Evolutionary conservation across 192 early-diverging fungal species (phyloP).

Genomic region (Coemansia sp.): DNA sequence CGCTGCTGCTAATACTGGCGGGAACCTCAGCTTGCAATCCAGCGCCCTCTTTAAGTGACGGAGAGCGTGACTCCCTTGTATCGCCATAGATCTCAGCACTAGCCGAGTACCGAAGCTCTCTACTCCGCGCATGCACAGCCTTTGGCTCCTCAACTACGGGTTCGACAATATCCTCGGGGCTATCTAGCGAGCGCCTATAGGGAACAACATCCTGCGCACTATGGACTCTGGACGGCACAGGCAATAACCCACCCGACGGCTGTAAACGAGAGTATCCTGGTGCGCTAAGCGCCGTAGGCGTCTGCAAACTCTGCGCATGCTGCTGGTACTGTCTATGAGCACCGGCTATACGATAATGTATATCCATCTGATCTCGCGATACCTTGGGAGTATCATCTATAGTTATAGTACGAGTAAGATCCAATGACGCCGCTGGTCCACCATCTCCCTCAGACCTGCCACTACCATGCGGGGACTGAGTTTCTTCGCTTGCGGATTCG

Average conservation of each 20-base stretch:
- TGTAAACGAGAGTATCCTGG: conserved; percentile 33
- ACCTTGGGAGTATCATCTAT: conserved; percentile 55
- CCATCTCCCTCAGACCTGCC: background rate
- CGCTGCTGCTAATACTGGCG: background rate
- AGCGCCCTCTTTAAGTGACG: background rate
- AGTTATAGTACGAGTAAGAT: conserved; percentile 49
- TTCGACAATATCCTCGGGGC: background rate
- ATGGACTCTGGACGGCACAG: conserved; percentile 13
- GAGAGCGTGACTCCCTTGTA: background rate
- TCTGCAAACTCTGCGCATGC: conserved; percentile 36
- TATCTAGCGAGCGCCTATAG: background rate
- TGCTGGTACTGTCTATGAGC: conserved; percentile 33
- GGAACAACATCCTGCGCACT: conserved; percentile 36
- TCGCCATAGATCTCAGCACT: conserved; percentile 14
- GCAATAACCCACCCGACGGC: background rate
- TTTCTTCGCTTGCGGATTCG: conserved; percentile 5
- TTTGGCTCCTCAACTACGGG: background rate
- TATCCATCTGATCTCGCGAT: conserved; percentile 48
- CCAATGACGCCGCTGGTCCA: conserved; percentile 23
- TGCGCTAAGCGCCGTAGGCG: conserved; percentile 27
- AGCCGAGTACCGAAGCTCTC: conserved; percentile 12
- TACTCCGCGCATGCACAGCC: conserved; percentile 6
- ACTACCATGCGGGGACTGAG: conserved; percentile 6
- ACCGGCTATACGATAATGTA: conserved; percentile 39
- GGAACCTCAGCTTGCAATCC: background rate